These are phyloP conservation scores for Colletotrichum liaoningense DNA, from an alignment of 2,329 filamentous ascomycete genomes.

Conservation along the genomic window DNA sequence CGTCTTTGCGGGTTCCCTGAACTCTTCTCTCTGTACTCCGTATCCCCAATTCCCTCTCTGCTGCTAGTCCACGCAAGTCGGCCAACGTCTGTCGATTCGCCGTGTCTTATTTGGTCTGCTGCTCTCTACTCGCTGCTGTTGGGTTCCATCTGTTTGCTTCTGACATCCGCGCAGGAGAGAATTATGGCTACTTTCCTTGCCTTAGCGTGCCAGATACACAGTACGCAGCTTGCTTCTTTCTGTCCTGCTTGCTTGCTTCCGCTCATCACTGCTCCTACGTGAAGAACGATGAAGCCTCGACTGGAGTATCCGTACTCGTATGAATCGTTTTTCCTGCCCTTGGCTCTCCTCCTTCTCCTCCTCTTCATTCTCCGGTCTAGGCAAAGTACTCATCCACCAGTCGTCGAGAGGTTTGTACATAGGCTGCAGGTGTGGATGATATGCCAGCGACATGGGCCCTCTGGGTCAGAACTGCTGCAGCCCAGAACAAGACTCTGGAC, in stretches of 20 bases:
- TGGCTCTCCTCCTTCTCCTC: background rate
- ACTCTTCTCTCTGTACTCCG: background rate
- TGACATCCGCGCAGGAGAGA: background rate
- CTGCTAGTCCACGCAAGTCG: background rate
- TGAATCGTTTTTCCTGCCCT: background rate
- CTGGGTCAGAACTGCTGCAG: conserved; percentile 33
- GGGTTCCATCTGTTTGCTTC: conserved; percentile 3
- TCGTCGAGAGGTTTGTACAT: background rate
- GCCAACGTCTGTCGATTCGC: background rate
- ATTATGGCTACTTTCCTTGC: background rate
- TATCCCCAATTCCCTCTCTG: background rate
- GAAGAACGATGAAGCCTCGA: conserved; percentile 1
- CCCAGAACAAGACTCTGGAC: conserved; percentile 23
- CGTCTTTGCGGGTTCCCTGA: background rate
- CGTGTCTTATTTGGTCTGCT: background rate
- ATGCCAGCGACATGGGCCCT: conserved; percentile 34
- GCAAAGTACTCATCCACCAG: conserved; percentile 4
- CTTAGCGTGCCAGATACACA: background rate
- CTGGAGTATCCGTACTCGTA: background rate
- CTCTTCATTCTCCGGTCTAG: background rate
- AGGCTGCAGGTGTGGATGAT: conserved; percentile 17
- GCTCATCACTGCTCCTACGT: background rate
- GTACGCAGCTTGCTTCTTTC: background rate
- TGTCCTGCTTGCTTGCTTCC: background rate
- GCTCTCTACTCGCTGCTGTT: background rate